Evolutionary conservation across 345 rosid genomes (phyloP), one percentile per base, ranked within the genome.

Genomic region (Rhizophora mangle): DNA sequence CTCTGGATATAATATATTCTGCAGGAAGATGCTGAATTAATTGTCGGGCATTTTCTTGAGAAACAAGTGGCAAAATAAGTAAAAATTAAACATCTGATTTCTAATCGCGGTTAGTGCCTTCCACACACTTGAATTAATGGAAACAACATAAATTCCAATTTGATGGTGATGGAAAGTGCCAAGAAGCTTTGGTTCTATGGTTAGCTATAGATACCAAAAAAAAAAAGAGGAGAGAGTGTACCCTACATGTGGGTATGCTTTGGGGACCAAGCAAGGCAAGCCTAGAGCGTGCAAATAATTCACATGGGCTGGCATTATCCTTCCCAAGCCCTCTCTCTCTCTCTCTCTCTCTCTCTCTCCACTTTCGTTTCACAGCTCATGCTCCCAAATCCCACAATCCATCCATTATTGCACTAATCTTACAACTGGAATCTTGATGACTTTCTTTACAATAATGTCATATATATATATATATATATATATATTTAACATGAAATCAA

Each of bases 201-300:
- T 2, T 11, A 15, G 49, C 49, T 43, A 43, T 11, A 3, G 49
- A 13, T 2, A 18, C 18, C 3, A 64, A 5, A 34, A n/a, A 60
- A 58, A 66, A 8, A 47, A 34, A 73, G 66, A 57, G 75, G 69
- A 72, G 77, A 72, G 62, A 69, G 21, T 24, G 24, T 24, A 57
- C 87, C 86, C 90, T 82, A 84, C 90, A 86, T 74, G 90, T 84
- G 88, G 71, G 68, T 67, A 69, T 79, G 69, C 73, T 79, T 82
- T 75, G 76, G 85, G 77, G 83, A 79, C 81, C 82, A 84, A 77
- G 85, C 70, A 77, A 86, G 65, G 71, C 68, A 79, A 78, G 61
- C 56, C 26, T 61, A 52, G 68, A 36, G 68, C 67, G 37, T 72
- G 78, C 69, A 59, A 77, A 79, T 82, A 39, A 55, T 79, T 73